Base-by-base conservation (phyloP, 2,329 filamentous ascomycete genomes). In the Penicillium occitanis region DNA sequence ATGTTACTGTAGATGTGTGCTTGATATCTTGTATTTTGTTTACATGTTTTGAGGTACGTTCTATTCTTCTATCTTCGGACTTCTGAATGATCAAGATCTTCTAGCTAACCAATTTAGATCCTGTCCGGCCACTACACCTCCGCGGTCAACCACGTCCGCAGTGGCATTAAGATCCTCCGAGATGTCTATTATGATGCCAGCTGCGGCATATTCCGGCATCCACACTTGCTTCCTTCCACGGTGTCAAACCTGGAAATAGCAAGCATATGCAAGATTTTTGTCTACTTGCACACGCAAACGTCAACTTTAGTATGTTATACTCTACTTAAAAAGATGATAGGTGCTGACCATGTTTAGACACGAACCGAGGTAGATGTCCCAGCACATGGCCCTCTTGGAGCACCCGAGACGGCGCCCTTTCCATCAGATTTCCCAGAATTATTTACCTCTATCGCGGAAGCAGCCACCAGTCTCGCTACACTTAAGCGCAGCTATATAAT, bases 11-110 rank as follows among this genome's bases (percentile, higher is more conserved):
- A 14, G 69, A 68, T 50, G 69, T 72, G 0, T 72, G 68, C 28
- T 59, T 70, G 25, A 69, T 71, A 35, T 70, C 70, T 1, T 73
- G 72, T 58, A 69, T 74, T 17, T 61, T 75, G 11, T 72, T 74
- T 46, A 68, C 71, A 44, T 74, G 72, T 57, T 70, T 72, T 30
- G 71, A 73, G 65, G 71, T 73, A 42, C 14, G 40, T 25, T 25
- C 25, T 25, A 25, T 0, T 25, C 25, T 25, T 25, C 25, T 25
- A 25, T 25, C 25, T 25, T 25, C 25, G 25, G 25, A 25, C 25
- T 25, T 25, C 25, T 25, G 25, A 25, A 25, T 25, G 25, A 25
- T 25, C 25, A 4, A 25, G 3, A 25, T 25, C 25, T 25, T 25
- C 25, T 25, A 25, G 50, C 51, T 40, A 13, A 14, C 30, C 1